Percentiles rank a stretch among this genome's conserved stretches.
Conservation (phyloP, 805 yeast genomes). For the Isabelozyma pseudorhagii region DNA sequence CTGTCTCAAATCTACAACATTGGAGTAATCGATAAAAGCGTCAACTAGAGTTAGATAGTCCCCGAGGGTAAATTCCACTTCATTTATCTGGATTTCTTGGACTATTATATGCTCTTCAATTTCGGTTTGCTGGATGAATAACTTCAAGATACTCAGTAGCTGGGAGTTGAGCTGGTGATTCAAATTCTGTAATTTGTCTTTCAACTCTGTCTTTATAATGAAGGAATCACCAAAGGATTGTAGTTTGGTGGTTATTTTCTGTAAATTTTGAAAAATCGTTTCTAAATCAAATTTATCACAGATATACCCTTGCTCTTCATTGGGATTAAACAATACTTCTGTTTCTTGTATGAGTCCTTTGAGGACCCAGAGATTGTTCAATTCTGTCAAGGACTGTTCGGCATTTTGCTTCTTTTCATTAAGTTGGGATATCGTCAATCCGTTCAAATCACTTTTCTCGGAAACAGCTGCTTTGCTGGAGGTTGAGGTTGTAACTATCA, state of each 20-base stretch:
- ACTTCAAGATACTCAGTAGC: conserved; percentile 12
- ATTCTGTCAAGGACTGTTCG: conserved; percentile 5
- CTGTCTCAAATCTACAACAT: conserved; percentile 5
- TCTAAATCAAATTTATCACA: conserved; percentile 16
- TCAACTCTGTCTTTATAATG: conserved; percentile 10
- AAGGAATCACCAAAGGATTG: conserved; percentile 8
- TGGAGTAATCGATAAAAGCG: conserved; percentile 4
- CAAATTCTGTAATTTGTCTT: conserved; percentile 5
- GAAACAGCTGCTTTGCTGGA: conserved; percentile 1
- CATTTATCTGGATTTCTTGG: conserved; percentile 3
- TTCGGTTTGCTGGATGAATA: conserved; percentile 7
- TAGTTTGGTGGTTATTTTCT: conserved; percentile 13
- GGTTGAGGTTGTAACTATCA: conserved; percentile 3
- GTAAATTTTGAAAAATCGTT: conserved; percentile 12
- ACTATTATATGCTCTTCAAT: conserved; percentile 8
- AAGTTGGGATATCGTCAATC: conserved; percentile 8
- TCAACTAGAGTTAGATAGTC: conserved; percentile 7
- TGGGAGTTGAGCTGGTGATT: conserved; percentile 7
- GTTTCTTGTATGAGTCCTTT: conserved; percentile 23
- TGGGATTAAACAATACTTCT: conserved; percentile 10
- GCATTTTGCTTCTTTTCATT: conserved; percentile 9
- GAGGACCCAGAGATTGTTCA: conserved; percentile 25
- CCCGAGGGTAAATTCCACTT: conserved; percentile 3
- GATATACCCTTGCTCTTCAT: conserved; percentile 1
- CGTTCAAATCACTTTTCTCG: background rate